Evolutionary conservation across 139 green algal species (phyloP), one percentile per base, ranked within the genome.

Genomic region (Chara braunii): DNA sequence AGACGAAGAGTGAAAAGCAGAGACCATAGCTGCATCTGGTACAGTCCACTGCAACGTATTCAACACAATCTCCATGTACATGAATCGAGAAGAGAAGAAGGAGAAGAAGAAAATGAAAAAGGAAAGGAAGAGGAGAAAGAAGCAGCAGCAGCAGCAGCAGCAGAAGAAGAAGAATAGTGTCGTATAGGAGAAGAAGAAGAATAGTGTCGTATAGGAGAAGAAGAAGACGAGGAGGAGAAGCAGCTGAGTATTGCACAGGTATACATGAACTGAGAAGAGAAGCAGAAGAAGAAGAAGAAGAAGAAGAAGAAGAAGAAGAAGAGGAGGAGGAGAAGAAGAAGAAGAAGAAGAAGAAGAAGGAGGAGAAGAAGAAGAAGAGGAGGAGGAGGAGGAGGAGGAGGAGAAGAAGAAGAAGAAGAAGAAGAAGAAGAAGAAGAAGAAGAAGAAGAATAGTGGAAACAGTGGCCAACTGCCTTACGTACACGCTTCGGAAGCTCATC

Each of bases 301-400:
- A 59, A 23, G 14, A 14, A 59, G 22, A 59, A 23, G 48, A 14
- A 59, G n/a, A 59, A 14, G 14, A 23, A 59, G 50, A 45, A 23
- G 48, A 23, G 48, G n/a, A 59, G 50, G 48, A 59, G 14, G 40
- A 59, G 22, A 59, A 23, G 48, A 14, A n/a, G 50, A 59, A 23
- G 48, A 23, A 59, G 18, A 59, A 23, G 14, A 59, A 23, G 48
- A 23, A 59, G 50, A 23, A 23, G 48, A 23, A 59, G 22, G 50
- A 14, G 14, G 50, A 59, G n/a, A 59, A 23, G 50, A 59, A 14
- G 50, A 14, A 55, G 50, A 59, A 14, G 50, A 23, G 14, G 50
- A 59, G 50, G 48, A 59, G 14, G 22, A 59, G 22, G 48, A 23
- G 48, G 50, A 59, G 22, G 48, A 14, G 40, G 50, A 45, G 22